Evolutionary conservation across 345 rosid genomes (phyloP), one percentile per base, ranked within the genome.

Genomic region (Salix arbutifolia): DNA sequence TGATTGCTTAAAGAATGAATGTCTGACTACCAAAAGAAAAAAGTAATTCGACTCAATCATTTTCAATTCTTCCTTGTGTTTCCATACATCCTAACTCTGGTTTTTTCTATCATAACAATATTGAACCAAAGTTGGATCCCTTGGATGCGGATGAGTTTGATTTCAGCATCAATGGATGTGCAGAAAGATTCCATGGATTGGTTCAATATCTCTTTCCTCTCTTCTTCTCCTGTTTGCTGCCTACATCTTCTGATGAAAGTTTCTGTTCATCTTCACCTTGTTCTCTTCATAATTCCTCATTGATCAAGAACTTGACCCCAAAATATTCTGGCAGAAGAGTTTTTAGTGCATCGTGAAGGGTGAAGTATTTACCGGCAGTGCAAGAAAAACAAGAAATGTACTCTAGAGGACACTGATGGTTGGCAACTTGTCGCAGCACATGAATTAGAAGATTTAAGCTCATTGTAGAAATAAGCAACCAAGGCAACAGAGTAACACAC

Each of bases 101-200:
- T 50, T 52, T 19, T 52, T 7, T 53, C 61, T 53, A n/a, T n/a
- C 61, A 8, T n/a, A 1, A 53, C 10, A n/a, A 53, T 10, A 8
- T 8, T 53, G 61, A 53, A 21, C 21, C 3, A 31, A 3, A 31
- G 33, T 31, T 31, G 33, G 0, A 96, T 91, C 33, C 99, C 99
- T 46, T 93, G 98, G 44, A 96, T 88, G 62, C 97, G 90, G 13
- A 91, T 74, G 60, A 91, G 79, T 82, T 90, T 93, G 69, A 95
- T 89, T 83, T 90, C 88, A 58, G 79, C 84, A 58, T 16, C 73
- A 67, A 67, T 71, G 25, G 67, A 66, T 23, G 44, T 25, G 67
- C 46, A 46, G 65, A 23, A 67, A 30, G 85, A 64, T 73, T 78
- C 80, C 18, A 40, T 8, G 2, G 56, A 30, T 76, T 71, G 79